Conservation (phyloP, 2,329 filamentous ascomycete species). For the Falciphora oryzae region DNA sequence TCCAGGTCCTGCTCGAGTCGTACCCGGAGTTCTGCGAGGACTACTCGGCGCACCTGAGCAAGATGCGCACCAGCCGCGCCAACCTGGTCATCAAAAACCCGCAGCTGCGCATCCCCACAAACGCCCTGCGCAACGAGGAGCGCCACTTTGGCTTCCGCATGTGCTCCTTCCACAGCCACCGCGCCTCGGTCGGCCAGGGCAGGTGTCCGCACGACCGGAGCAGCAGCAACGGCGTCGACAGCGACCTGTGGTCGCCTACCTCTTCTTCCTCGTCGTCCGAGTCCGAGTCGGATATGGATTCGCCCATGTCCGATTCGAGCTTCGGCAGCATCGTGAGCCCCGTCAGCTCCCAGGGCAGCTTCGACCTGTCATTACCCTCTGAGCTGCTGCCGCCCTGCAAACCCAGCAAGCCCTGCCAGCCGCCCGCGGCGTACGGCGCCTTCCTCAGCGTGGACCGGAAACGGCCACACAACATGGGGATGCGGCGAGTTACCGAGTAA, state of each 20-base stretch:
- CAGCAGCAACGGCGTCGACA: not conserved
- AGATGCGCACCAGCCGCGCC: conserved; percentile 44
- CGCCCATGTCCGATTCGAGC: not conserved
- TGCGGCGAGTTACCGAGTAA: not conserved
- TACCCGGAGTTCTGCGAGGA: conserved; percentile 43
- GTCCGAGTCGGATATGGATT: not conserved
- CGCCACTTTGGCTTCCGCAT: conserved; percentile 55
- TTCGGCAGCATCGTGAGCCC: not conserved
- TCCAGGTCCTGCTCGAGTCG: conserved; percentile 36
- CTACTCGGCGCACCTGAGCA: conserved; percentile 45
- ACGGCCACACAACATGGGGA: not conserved
- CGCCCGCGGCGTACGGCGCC: not conserved
- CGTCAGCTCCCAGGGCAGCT: not conserved
- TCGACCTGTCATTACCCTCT: not conserved
- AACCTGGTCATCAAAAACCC: conserved; percentile 54
- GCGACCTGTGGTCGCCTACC: not conserved
- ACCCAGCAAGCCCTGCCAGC: not conserved
- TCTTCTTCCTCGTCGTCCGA: not conserved
- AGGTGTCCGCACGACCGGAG: conserved; percentile 40
- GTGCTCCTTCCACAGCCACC: conserved; percentile 56
- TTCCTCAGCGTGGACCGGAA: not conserved
- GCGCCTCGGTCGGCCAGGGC: conserved; percentile 46
- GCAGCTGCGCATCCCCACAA: conserved; percentile 51
- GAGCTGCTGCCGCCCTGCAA: not conserved
- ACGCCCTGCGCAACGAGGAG: conserved; percentile 49